phyloP scores from a whole-genome alignment of 1,139 yeast genomes.

The Komagataea norvegica region DNA sequence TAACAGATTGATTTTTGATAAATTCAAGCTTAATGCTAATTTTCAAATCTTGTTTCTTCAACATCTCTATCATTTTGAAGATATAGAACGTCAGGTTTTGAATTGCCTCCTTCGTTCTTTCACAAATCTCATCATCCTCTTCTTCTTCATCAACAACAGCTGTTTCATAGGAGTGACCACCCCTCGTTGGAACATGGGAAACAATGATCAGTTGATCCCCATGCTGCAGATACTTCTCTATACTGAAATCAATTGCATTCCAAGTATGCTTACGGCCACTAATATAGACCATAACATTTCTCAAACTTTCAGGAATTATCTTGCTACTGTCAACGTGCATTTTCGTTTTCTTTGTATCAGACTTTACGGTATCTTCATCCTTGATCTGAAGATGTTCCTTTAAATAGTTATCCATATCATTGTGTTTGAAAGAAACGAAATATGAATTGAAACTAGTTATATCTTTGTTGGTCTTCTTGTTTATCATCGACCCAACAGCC shows the following conservation, averaged over 20 bases:
- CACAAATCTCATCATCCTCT: constrained; percentile 14
- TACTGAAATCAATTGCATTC: constrained; percentile 67
- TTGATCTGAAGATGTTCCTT: constrained; percentile 2
- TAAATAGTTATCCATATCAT: constrained; percentile 14
- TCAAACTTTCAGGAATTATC: constrained; percentile 20
- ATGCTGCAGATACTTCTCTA: constrained; percentile 45
- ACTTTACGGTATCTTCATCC: constrained; percentile 1
- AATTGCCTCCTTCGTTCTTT: constrained; percentile 21
- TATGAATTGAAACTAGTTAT: constrained; percentile 17
- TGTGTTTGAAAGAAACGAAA: constrained; percentile 18
- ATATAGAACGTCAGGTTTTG: constrained; percentile 23
- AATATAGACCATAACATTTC: constrained; percentile 56
- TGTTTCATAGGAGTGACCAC: constrained; percentile 9
- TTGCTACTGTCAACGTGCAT: neutral
- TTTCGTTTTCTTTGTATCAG: neutral
- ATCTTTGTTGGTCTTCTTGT: constrained; percentile 16
- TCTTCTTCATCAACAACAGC: constrained; percentile 12
- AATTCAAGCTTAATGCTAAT: constrained; percentile 53
- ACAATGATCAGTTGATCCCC: constrained; percentile 62
- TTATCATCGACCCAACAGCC: constrained; percentile 13
- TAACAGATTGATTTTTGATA: constrained; percentile 36
- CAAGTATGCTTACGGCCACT: constrained; percentile 65
- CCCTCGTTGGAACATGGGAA: constrained; percentile 35
- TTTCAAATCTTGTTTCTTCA: constrained; percentile 28
- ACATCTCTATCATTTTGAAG: constrained; percentile 14